A percentile compares a stretch with the other conserved stretches of the same genome.
Evolutionary conservation across 1,284 basidiomycete species (phyloP).

Genomic region (Leccinum subrobustum): DNA sequence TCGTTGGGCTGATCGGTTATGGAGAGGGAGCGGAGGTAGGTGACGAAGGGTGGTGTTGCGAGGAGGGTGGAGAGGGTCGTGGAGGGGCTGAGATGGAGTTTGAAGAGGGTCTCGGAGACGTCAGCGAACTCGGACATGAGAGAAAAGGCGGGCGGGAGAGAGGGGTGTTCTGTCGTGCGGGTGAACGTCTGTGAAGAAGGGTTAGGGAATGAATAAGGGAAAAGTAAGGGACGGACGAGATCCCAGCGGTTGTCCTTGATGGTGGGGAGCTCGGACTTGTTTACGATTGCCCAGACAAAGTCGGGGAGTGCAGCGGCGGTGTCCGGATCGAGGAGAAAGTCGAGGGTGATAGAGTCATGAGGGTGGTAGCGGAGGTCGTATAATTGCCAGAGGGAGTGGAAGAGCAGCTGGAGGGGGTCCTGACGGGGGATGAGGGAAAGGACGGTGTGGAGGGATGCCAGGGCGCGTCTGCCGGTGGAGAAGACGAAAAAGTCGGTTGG

Average conservation of each 20-base stretch:
- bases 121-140: conserved; percentile 85
- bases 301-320: conserved; percentile 49
- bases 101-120: conserved; percentile 76
- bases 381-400: conserved; percentile 59
- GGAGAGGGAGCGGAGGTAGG: conserved; percentile 77
- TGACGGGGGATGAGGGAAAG: conserved; percentile 80
- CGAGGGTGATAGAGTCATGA: conserved; percentile 67
- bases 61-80: conserved; percentile 59
- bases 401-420: conserved; percentile 68
- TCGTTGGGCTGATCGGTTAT: conserved; percentile 82
- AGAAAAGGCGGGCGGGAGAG: conserved; percentile 58
- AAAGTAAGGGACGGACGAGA: conserved; percentile 55
- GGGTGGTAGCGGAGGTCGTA: conserved; percentile 75
- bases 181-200: conserved; percentile 62
- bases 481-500: conserved; percentile 79
- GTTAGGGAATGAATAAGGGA: not conserved
- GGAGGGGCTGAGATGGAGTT: conserved; percentile 45
- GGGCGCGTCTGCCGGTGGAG: conserved; percentile 79
- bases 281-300: conserved; percentile 83
- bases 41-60: conserved; percentile 61
- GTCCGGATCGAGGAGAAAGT: conserved; percentile 68
- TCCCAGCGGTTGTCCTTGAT: conserved; percentile 81
- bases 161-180: conserved; percentile 66
- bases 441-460: conserved; percentile 76
- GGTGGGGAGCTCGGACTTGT: conserved; percentile 71